Percentiles rank a stretch among this genome's conserved stretches.
phyloP scores from a whole-genome alignment of 306 rosid genomes.

The Carpinus fangiana region DNA sequence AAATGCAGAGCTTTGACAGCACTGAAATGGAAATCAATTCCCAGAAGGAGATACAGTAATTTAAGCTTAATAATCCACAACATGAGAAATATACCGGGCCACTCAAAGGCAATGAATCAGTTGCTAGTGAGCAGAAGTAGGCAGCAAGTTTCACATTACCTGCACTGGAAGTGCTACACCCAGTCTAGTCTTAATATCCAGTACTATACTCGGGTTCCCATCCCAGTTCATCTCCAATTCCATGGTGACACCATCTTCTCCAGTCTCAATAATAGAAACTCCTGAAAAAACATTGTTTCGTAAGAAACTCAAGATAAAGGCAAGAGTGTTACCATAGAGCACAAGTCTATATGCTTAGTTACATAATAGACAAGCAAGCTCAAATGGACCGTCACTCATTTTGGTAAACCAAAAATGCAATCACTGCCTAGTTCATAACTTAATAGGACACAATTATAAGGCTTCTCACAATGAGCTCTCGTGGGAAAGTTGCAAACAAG shows the following conservation, averaged over 20 bases:
- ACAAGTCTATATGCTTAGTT: not conserved
- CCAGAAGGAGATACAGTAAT: not conserved
- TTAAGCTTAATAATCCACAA: not conserved
- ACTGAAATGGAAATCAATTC: conserved; percentile 7
- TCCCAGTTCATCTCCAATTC: conserved; percentile 99
- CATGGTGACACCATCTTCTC: conserved; percentile 68
- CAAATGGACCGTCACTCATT: not conserved
- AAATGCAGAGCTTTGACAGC: conserved; percentile 16
- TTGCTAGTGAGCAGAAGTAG: conserved; percentile 9
- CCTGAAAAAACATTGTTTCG: conserved; percentile 51
- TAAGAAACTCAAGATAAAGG: conserved; percentile 23
- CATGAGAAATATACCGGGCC: not conserved
- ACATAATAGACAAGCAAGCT: not conserved
- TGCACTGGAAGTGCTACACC: conserved; percentile 89
- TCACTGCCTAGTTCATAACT: not conserved
- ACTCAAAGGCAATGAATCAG: conserved; percentile 20
- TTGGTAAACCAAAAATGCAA: not conserved
- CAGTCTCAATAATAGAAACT: conserved; percentile 76
- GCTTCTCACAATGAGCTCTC: not conserved
- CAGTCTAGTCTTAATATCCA: conserved; percentile 76
- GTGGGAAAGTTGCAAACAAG: not conserved
- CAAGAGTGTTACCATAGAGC: not conserved
- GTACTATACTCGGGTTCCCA: conserved; percentile 91
- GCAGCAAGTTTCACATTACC: conserved; percentile 43
- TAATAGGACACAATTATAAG: not conserved